These are phyloP conservation scores for Chondrostereum purpureum DNA, from an alignment of 1,284 basidiomycete species.

Conservation along the genomic window DNA sequence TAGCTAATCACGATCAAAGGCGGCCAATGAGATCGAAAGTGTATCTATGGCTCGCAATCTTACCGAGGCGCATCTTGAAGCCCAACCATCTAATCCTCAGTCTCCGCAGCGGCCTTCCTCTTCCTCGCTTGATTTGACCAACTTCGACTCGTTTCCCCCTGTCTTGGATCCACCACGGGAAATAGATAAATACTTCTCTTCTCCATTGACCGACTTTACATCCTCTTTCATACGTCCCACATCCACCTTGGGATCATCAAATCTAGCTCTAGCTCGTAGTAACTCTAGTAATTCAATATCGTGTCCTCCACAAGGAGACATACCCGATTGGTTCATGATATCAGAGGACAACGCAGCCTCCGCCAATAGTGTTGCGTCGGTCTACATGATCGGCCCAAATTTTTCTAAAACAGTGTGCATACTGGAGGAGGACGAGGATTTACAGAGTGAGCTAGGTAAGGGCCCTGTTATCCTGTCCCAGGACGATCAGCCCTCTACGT, in stretches of 20 bases:
- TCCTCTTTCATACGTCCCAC: background rate
- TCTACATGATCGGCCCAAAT: background rate
- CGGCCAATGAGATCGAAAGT: conserved; percentile 33
- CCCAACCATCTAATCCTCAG: conserved; percentile 19
- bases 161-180: too few species aligned
- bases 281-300: background rate
- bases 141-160: too few species aligned
- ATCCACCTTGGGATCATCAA: background rate
- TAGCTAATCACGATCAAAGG: conserved; percentile 23
- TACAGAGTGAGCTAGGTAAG: too few species aligned
- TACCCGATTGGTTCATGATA: conserved; percentile 56
- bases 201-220: too few species aligned
- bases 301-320: conserved; percentile 16
- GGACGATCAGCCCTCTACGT: background rate
- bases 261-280: too few species aligned
- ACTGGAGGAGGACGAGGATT: too few species aligned
- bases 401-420: too few species aligned
- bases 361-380: conserved; percentile 22
- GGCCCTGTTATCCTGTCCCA: background rate
- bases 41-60: conserved; percentile 39
- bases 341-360: conserved; percentile 60
- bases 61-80: conserved; percentile 42
- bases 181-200: too few species aligned
- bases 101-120: background rate
- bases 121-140: too few species aligned